Percentiles rank a stretch among this genome's conserved stretches.
Conservation (phyloP, 306 rosid genomes). For the Malus sylvestris region DNA sequence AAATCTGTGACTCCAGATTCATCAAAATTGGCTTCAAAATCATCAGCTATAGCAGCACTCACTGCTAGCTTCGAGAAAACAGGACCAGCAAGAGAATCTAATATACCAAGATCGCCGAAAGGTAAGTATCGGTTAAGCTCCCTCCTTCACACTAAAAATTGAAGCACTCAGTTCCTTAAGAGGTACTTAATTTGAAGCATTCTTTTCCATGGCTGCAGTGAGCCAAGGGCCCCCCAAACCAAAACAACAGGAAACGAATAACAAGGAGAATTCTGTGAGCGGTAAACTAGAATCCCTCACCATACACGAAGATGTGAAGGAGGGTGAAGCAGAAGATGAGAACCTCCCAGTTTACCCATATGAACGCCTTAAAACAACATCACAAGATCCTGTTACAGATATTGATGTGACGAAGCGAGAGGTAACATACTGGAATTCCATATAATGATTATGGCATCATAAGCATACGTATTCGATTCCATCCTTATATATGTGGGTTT, state of each 20-base stretch:
- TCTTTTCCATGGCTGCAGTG: constrained; percentile 35
- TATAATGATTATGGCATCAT: not conserved
- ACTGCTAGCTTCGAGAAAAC: constrained; percentile 57
- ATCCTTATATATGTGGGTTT: constrained; percentile 29
- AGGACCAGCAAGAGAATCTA: constrained; percentile 49
- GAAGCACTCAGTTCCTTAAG: constrained; percentile 3
- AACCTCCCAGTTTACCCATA: constrained; percentile 66
- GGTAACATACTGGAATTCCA: constrained; percentile 38
- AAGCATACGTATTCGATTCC: not conserved
- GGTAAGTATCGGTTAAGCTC: constrained; percentile 35
- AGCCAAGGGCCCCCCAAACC: constrained; percentile 35
- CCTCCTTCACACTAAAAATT: constrained; percentile 7
- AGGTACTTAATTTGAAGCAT: constrained; percentile 7
- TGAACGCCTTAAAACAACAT: constrained; percentile 52
- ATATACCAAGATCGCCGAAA: constrained; percentile 71
- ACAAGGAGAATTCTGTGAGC: constrained; percentile 38
- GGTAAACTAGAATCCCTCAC: constrained; percentile 57
- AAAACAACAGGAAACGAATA: constrained; percentile 30
- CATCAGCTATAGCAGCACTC: constrained; percentile 60
- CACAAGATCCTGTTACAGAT: constrained; percentile 57
- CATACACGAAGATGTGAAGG: constrained; percentile 79
- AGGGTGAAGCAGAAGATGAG: constrained; percentile 81
- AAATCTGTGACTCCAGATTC: constrained; percentile 65
- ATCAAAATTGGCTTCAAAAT: constrained; percentile 40
- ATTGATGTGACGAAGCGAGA: constrained; percentile 94